These are phyloP conservation scores for Solanum pennellii DNA, from an alignment of 257 asterid genomes.

Conservation along the genomic window DNA sequence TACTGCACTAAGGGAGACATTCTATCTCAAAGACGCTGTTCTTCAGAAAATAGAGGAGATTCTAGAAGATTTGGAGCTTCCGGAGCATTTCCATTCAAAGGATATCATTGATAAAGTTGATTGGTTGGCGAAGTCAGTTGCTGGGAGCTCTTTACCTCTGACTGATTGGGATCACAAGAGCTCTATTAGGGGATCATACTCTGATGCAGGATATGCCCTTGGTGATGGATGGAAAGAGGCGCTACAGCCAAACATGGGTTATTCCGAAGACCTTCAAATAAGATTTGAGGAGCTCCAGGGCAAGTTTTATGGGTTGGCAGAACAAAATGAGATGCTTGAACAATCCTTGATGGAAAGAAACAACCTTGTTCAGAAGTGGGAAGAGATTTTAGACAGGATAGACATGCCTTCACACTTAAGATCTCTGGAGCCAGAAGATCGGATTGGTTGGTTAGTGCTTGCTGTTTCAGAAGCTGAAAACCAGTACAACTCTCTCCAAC, in stretches of 20 bases:
- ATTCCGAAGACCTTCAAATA: conserved; percentile 53
- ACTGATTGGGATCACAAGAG: conserved; percentile 68
- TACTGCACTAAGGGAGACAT: conserved; percentile 89
- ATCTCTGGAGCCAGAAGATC: conserved; percentile 77
- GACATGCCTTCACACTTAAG: conserved; percentile 74
- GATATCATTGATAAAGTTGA: conserved; percentile 81
- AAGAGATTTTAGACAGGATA: conserved; percentile 58
- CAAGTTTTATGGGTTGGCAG: conserved; percentile 88
- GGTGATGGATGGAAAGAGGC: conserved; percentile 61
- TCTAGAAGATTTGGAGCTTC: conserved; percentile 89
- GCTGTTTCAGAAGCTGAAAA: conserved; percentile 60
- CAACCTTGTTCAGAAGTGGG: conserved; percentile 86
- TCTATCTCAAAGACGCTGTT: conserved; percentile 92
- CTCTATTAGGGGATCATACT: conserved; percentile 40
- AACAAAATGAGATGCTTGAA: conserved; percentile 98
- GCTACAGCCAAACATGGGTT: conserved; percentile 30
- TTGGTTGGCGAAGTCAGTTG: conserved; percentile 76
- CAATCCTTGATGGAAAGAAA: conserved; percentile 89
- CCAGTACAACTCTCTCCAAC: conserved; percentile 59
- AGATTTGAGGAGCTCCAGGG: conserved; percentile 76
- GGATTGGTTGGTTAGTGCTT: conserved; percentile 70
- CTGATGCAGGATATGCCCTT: conserved; percentile 54
- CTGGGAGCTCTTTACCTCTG: conserved; percentile 36
- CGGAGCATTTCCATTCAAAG: conserved; percentile 79
- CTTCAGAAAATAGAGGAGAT: conserved; percentile 96